Evolutionary conservation across 768 basidiomycete species (phyloP), one percentile per base, ranked within the genome.

Genomic region (Erythrobasidium yunnanense): DNA sequence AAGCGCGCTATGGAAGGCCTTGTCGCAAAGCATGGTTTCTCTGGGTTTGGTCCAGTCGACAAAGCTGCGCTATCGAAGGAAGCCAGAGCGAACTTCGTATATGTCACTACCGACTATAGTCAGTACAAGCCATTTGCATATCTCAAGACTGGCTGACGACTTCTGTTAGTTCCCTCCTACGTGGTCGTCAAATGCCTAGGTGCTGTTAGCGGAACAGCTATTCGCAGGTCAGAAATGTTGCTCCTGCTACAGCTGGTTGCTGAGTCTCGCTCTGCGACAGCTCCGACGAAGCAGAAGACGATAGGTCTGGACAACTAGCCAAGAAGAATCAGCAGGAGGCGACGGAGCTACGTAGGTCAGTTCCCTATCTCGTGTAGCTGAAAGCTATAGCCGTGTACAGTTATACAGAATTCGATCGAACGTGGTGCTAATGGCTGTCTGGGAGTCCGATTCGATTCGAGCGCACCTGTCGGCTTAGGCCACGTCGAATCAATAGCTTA

Each of bases 371-470:
- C 23, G 13, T n/a, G 13, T 22, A 32, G 22, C 52, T 54, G 23
- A 54, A 4, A 33, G 2, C 6, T 17, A 5, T 3, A 27, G 42
- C 42, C 22, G 42, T 45, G 22, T 45, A 15, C 60, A 58, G 56
- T 63, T 29, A 27, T 63, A 2, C 47, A 63, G 6, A 51, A 17
- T 50, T 46, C 60, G 23, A 50, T 63, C 20, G 18, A 23, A 5
- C 42, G 60, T 33, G 60, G 60, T 3, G 60, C 60, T 5, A 63
- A 63, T 51, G 60, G 47, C 32, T 29, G 49, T 15, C 32, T 63
- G 13, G 60, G 47, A 32, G n/a, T 63, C 18, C 60, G 60, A 25
- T 63, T 63, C 30, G 60, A 63, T 32, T 33, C 60, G 4, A 45
- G 38, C 8, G 60, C 60, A 23, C 60, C 60, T 29, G 33, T 63